Base-by-base conservation (phyloP, 1,284 basidiomycete species). In the Dichomitus squalens region DNA sequence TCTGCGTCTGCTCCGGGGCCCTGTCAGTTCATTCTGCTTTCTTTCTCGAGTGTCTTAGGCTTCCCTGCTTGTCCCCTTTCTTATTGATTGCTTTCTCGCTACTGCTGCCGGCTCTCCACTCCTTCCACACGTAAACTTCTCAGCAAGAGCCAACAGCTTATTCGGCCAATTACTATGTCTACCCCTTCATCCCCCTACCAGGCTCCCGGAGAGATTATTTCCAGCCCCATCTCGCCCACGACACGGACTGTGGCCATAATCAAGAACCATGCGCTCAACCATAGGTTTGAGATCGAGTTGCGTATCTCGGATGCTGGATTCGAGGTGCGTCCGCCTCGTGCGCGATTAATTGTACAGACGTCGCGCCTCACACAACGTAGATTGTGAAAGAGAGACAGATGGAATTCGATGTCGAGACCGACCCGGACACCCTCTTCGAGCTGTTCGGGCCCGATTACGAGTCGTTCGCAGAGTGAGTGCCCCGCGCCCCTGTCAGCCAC, bases 331-430 rank as follows among this genome's bases (percentile, higher is more conserved):
- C 39, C 18, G 23, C 41, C 51, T 49, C 36, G 52, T 25, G 38
- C 48, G 21, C 29, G 34, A 25, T 29, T 21, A 33, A 12, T 33
- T 47, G 9, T 18, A 0, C 18, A 7, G 4, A 31, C 27, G 50
- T 36, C 49, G 33, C 25, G 44, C 20, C 35, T 57, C 16, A 54
- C 53, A 23, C 38, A 7, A 2, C 25, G 18, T 59, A 90, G 88
- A 90, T 92, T 66, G 84, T 90, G 53, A 92, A 92, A 71, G 89
- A 92, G 72, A 76, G 89, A 21, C 90, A 90, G 69, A 90, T 92
- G 87, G 89, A 90, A 64, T 91, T 92, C 65, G 89, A 90, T 66
- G 79, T 82, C 18, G 90, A 92, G 66, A 83, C 85, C 8, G 88
- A 92, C 64, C 88, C 87, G 23, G 89, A 92, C 27, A 84, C 84